These are phyloP conservation scores for Austroboletus novae-zelandiae DNA, from an alignment of 1,284 basidiomycete genomes.

Conservation along the genomic window DNA sequence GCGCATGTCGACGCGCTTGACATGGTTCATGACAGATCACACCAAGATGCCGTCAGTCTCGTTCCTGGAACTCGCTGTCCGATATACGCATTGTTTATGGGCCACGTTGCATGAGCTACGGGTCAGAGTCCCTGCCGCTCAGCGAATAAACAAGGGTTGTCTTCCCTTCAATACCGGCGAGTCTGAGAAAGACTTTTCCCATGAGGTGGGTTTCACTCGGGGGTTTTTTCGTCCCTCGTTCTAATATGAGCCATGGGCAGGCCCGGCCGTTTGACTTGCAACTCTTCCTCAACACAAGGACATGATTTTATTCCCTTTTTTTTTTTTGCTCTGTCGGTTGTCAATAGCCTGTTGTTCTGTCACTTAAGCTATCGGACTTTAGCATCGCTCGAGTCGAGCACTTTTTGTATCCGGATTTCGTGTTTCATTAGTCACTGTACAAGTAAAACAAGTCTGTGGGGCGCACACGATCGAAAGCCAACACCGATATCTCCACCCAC, in stretches of 20 bases:
- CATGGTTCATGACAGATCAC: conserved; percentile 42
- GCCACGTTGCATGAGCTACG: conserved; percentile 48
- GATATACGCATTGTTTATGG: conserved; percentile 62
- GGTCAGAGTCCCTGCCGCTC: conserved; percentile 43
- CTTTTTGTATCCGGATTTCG: conserved; percentile 17
- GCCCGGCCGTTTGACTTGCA: conserved; percentile 50
- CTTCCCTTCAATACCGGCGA: conserved; percentile 13
- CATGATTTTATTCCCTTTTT: conserved; percentile 20
- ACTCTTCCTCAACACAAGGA: conserved; percentile 46
- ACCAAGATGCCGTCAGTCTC: conserved; percentile 53
- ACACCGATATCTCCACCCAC: neutral
- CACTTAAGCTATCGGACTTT: conserved; percentile 9
- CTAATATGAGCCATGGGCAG: conserved; percentile 5
- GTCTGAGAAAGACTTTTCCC: conserved; percentile 27
- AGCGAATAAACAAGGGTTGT: conserved; percentile 41
- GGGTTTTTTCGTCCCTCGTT: neutral
- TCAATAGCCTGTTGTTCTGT: conserved; percentile 6
- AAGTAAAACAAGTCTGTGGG: neutral
- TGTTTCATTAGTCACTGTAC: conserved; percentile 24
- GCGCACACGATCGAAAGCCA: neutral
- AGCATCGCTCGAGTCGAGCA: conserved; percentile 17
- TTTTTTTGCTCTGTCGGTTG: neutral
- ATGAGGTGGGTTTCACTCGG: conserved; percentile 19
- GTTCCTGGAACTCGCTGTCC: conserved; percentile 55
- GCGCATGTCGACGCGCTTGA: neutral